These are phyloP conservation scores for Globisporangium uncinulatum DNA, from an alignment of 352 stramenopile genomes.

Conservation along the genomic window DNA sequence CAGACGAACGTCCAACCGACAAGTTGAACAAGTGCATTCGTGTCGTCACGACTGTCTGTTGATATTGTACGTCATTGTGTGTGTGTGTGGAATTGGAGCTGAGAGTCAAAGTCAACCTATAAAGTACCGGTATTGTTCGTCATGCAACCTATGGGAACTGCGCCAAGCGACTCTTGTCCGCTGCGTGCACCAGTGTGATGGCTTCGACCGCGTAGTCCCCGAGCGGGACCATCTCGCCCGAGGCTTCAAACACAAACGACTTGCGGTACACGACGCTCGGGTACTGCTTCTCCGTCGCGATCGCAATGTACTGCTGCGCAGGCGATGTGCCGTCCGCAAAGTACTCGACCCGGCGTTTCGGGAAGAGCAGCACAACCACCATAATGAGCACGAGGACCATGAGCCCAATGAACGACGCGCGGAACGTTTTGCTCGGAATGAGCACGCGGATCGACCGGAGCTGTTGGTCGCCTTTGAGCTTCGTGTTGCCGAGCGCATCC, in stretches of 20 bases:
- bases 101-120: too few relatives aligned
- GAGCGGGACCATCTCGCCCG: conserved; percentile 4
- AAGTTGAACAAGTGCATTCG: too few relatives aligned
- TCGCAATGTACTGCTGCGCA: conserved; percentile 14
- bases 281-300: conserved; percentile 20
- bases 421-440: conserved; percentile 26
- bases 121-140: too few relatives aligned
- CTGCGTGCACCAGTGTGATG: conserved; percentile 8
- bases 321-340: conserved; percentile 21
- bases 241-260: conserved; percentile 11
- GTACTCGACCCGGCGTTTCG: conserved; percentile 19
- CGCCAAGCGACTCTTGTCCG: background rate
- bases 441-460: conserved; percentile 23
- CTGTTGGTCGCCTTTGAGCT: conserved; percentile 32
- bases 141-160: conserved; percentile 1
- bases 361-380: conserved; percentile 22
- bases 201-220: conserved; percentile 3
- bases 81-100: too few relatives aligned
- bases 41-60: too few relatives aligned
- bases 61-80: too few relatives aligned
- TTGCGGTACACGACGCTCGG: conserved; percentile 25
- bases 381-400: conserved; percentile 19
- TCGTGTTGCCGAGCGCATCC: conserved; percentile 19
- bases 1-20: too few relatives aligned
- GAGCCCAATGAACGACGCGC: conserved; percentile 23